A percentile compares a stretch with the other conserved stretches of the same genome.
Conservation (phyloP, 306 rosid species). For the Pyrus communis region DNA sequence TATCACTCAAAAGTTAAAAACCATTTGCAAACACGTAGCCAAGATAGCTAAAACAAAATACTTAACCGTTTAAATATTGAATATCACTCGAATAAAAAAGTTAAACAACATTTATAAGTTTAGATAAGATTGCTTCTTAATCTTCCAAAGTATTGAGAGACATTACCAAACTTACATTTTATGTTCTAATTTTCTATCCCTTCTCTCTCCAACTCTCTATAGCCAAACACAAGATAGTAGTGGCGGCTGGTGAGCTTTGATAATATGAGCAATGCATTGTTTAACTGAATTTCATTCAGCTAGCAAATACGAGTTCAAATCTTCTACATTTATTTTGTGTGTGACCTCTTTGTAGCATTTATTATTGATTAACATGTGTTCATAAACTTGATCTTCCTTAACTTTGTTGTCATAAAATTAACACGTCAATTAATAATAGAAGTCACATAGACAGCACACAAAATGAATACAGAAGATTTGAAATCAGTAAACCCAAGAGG, state of each 20-base stretch:
- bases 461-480: too few relatives aligned
- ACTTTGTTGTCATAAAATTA: too few relatives aligned
- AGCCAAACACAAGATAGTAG: background rate
- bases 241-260: background rate
- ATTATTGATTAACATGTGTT: too few relatives aligned
- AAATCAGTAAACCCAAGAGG: background rate
- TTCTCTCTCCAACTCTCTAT: background rate
- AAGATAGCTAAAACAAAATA: background rate
- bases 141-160: background rate
- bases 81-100: background rate
- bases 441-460: rapidly evolving
- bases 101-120: background rate
- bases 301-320: background rate
- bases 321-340: too few relatives aligned
- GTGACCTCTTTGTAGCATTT: too few relatives aligned
- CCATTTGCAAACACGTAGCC: background rate
- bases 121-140: background rate
- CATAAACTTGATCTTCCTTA: too few relatives aligned
- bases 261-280: background rate
- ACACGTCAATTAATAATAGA: too few relatives aligned
- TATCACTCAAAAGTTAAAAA: background rate
- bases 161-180: background rate
- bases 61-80: too few relatives aligned
- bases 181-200: background rate
- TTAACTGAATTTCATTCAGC: background rate